Evolutionary conservation across 345 rosid genomes (phyloP).

Genomic region (Erodium maritimum): DNA sequence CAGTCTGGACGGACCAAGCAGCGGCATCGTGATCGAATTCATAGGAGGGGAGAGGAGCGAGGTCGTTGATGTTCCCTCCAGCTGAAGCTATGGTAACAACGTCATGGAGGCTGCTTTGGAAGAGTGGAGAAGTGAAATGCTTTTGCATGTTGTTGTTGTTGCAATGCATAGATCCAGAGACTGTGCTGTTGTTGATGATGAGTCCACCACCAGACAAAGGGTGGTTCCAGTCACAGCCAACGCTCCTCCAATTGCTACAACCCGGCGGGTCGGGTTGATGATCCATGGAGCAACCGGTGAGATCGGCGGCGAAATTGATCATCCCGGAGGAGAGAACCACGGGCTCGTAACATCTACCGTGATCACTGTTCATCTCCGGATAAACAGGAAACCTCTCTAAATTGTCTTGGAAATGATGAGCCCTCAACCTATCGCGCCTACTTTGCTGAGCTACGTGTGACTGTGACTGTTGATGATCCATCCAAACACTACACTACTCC

Average conservation of each 20-base stretch:
- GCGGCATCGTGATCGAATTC: slow-evolving; percentile 1
- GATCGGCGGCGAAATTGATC: slow-evolving; percentile 12
- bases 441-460: slow-evolving; percentile 47
- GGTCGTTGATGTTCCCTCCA: too few relatives aligned
- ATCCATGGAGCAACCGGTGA: slow-evolving; percentile 4
- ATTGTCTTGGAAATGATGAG: slow-evolving; percentile 13
- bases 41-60: slow-evolving; percentile 16
- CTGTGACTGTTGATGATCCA: slow-evolving; percentile 10
- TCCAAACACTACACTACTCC: not conserved
- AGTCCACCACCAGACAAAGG: slow-evolving; percentile 22
- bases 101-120: slow-evolving; percentile 16
- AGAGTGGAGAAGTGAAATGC: slow-evolving; percentile 6
- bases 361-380: slow-evolving; percentile 18
- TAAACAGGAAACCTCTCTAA: slow-evolving; percentile 13
- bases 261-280: not conserved
- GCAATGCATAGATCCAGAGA: slow-evolving; percentile 17
- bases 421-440: slow-evolving; percentile 39
- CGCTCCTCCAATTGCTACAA: slow-evolving; percentile 10
- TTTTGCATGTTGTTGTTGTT: slow-evolving; percentile 4
- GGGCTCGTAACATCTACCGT: slow-evolving; percentile 15
- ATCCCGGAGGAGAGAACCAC: slow-evolving; percentile 12
- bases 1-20: not conserved
- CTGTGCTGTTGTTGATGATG: slow-evolving; percentile 20
- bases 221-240: slow-evolving; percentile 32
- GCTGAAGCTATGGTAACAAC: slow-evolving; percentile 20